Evolutionary conservation across 148 eudicot species (phyloP), one percentile per base, ranked within the genome.

Genomic region (Oxyria digyna): DNA sequence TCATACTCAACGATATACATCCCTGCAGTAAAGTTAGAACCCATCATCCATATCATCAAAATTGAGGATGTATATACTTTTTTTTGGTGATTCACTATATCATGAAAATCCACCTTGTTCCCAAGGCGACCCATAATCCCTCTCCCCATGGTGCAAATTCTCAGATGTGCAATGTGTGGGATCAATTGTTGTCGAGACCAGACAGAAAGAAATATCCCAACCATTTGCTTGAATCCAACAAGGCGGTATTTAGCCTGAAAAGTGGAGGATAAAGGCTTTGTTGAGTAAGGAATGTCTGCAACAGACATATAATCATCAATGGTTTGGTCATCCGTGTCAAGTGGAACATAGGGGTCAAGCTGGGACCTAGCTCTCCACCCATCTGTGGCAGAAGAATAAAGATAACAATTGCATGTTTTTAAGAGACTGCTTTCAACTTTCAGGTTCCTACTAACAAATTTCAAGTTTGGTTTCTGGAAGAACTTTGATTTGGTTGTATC

Each of bases 111-210:
- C 49, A 91, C 96, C 95, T 93, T 93, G 78, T 93, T 93, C 9
- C 98, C 98, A 64, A 93, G 92, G 70, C 72, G 82, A 0, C 97
- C 95, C 98, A 93, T 85, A 27, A 93, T 86, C 50, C 98, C 98
- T 46, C 91, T 85, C 42, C 98, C 96, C 67, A 90, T 77, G 70
- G 84, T 76, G 54, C 89, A 90, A 26, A 85, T 75, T 66, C 96
- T 75, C 3, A 93, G 82, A 72, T 93, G 96, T 8, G 86, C 89
- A 74, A 90, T 88, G 63, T 90, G 82, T 15, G 81, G 84, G 32
- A 87, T 72, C 63, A 93, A 73, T 67, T 86, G 89, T 66, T 78
- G 78, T 38, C 88, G 77, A 15, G 81, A 88, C 98, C 98, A 93
- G 4, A 93, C 72, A 0, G 98, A 67, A n/a, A 93, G 80, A 69